Conservation (phyloP, 495 filamentous ascomycete species). For the Penicillium taxi region DNA sequence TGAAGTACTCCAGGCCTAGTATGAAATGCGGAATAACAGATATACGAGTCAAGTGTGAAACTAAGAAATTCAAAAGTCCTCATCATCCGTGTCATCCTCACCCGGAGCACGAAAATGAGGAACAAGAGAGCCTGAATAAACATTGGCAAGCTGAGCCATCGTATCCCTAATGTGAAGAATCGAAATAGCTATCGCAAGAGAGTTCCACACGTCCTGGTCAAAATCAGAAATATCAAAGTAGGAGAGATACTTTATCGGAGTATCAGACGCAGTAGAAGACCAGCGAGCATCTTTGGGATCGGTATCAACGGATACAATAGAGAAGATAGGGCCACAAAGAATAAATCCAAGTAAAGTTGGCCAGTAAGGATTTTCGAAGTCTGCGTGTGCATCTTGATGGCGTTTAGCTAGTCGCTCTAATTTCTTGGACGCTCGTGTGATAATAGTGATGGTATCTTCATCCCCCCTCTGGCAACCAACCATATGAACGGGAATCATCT, state of each 20-base stretch:
- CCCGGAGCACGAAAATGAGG: constrained; percentile 1
- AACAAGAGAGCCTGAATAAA: constrained; percentile 1
- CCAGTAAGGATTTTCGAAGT: constrained; percentile 5
- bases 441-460: constrained; percentile 23
- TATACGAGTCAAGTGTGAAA: too few relatives aligned
- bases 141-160: constrained; percentile 23
- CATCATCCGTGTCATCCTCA: constrained; percentile 1
- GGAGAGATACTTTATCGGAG: constrained; percentile 22
- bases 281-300: constrained; percentile 14
- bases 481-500: constrained; percentile 25
- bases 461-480: constrained; percentile 23
- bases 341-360: constrained; percentile 32
- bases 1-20: too few relatives aligned
- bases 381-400: constrained; percentile 12
- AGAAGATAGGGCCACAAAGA: constrained; percentile 35
- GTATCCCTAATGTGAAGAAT: constrained; percentile 31
- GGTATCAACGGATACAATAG: constrained; percentile 32
- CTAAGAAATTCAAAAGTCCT: too few relatives aligned
- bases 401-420: constrained; percentile 23
- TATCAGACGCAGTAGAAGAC: constrained; percentile 2
- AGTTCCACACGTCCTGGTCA: constrained; percentile 43
- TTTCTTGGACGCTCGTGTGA: constrained; percentile 21
- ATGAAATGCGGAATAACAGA: too few relatives aligned
- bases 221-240: constrained; percentile 33
- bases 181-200: constrained; percentile 35